Base-by-base conservation (phyloP, 768 basidiomycete species). In the Lactarius quietus region DNA sequence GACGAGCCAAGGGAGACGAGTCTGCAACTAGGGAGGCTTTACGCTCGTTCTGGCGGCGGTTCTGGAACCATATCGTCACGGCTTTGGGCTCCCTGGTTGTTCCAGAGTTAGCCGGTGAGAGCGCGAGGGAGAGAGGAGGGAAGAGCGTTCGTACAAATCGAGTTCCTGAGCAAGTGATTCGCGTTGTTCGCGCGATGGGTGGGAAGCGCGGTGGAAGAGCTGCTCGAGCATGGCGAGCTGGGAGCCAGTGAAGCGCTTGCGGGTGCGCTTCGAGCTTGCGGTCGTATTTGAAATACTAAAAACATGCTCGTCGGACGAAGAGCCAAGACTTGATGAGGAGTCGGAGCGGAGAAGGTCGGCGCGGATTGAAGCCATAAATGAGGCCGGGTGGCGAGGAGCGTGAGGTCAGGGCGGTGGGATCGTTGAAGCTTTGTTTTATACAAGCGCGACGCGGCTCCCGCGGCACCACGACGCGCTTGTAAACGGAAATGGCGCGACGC, bases 1-100 rank as follows among this genome's bases (percentile, higher is more conserved):
- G 55, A 31, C 43, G 56, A 26, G 43, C 20, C 18, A 23, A 31
- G 4, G 66, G 55, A 6, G 57, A 56, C 7, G 63, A 20, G 23
- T 48, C 55, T 26, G 57, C 15, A 28, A 60, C 39, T 38, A 65
- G 43, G 35, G 53, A 35, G 2, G 67, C 69, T 6, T 62, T 69
- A 61, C 69, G 69, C 54, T 70, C 68, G 35, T 70, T 68, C 69
- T 76, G 76, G 17, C 76, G 73, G 20, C 74, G 72, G 62, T 76
- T 76, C 62, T 76, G 76, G 67, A 76, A 76, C 76, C 76, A 76
- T 36, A 76, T 73, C 43, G 75, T 70, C 33, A 76, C 76, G 51
- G 71, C 72, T 41, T 75, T 72, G 36, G 68, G 54, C 26, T 72
- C 71, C 68, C 76, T 76, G 51, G 3, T 20, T 26, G 33, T 4